These are phyloP conservation scores for Arthroderma sp. DNA, from an alignment of 2,329 filamentous ascomycete species.

Conservation along the genomic window DNA sequence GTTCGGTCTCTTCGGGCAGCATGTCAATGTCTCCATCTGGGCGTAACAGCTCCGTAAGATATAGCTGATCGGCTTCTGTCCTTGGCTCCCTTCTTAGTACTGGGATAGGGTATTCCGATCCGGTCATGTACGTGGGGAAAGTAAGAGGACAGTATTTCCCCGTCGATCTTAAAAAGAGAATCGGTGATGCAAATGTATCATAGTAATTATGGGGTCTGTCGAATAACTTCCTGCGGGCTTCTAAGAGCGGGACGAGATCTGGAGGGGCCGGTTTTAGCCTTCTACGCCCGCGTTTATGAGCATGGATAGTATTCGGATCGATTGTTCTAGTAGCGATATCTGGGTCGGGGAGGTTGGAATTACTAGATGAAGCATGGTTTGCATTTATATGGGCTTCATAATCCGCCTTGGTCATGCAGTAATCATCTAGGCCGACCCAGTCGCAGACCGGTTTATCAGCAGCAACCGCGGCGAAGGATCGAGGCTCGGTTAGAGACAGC, in stretches of 20 bases:
- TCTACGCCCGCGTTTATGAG: conserved; percentile 8
- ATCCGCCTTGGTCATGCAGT: conserved; percentile 16
- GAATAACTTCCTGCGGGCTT: conserved; percentile 26
- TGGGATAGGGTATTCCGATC: conserved; percentile 22
- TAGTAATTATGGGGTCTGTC: conserved; percentile 27
- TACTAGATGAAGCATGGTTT: not conserved
- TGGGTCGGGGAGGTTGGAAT: not conserved
- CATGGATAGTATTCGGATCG: not conserved
- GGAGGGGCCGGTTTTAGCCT: conserved; percentile 12
- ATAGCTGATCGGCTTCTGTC: conserved; percentile 5
- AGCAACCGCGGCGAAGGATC: conserved; percentile 21
- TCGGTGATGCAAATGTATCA: conserved; percentile 31
- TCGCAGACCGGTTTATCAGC: conserved; percentile 25
- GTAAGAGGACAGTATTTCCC: conserved; percentile 25
- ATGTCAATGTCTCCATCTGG: conserved; percentile 4
- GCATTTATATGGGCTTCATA: conserved; percentile 3
- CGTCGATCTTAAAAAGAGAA: conserved; percentile 29
- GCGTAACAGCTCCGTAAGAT: conserved; percentile 1
- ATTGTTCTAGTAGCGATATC: not conserved
- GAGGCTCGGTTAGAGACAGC: conserved; percentile 30
- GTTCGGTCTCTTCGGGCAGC: not conserved
- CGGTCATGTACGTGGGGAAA: conserved; percentile 23
- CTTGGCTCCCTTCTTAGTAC: conserved; percentile 13
- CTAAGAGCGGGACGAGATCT: conserved; percentile 24
- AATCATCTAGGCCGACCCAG: conserved; percentile 30